These are phyloP conservation scores for Cucurbita moschata DNA, from an alignment of 306 rosid genomes.

Conservation along the genomic window DNA sequence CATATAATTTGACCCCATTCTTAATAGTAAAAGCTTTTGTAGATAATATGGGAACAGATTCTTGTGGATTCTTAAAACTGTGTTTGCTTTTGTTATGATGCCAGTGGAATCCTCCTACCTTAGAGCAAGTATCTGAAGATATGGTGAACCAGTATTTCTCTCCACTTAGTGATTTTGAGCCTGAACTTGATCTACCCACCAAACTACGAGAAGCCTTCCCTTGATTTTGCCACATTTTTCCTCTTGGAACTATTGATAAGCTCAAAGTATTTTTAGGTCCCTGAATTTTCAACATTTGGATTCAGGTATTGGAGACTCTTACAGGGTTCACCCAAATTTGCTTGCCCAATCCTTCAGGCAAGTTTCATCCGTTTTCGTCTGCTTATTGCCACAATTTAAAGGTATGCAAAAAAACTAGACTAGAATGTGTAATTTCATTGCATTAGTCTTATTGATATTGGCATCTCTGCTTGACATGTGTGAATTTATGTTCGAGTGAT, in stretches of 20 bases:
- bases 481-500: neutral
- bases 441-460: neutral
- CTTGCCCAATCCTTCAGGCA: neutral
- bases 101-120: constrained; percentile 96
- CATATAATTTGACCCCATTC: neutral
- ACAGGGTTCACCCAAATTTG: neutral
- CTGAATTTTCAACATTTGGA: too few species aligned
- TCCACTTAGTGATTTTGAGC: constrained; percentile 45
- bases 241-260: neutral
- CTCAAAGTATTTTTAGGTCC: neutral
- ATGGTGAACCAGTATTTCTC: constrained; percentile 73
- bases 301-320: neutral
- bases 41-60: too few species aligned
- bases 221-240: neutral
- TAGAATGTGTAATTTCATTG: neutral
- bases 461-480: neutral
- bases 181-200: constrained; percentile 62
- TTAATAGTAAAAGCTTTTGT: neutral
- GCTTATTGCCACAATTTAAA: neutral
- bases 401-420: too few species aligned
- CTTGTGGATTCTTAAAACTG: neutral
- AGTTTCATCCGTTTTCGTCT: neutral
- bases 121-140: constrained; percentile 60
- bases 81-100: constrained; percentile 3
- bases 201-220: constrained; percentile 53